Evolutionary conservation across 352 stramenopile genomes (phyloP).

Genomic region (Phytophthora sp.): DNA sequence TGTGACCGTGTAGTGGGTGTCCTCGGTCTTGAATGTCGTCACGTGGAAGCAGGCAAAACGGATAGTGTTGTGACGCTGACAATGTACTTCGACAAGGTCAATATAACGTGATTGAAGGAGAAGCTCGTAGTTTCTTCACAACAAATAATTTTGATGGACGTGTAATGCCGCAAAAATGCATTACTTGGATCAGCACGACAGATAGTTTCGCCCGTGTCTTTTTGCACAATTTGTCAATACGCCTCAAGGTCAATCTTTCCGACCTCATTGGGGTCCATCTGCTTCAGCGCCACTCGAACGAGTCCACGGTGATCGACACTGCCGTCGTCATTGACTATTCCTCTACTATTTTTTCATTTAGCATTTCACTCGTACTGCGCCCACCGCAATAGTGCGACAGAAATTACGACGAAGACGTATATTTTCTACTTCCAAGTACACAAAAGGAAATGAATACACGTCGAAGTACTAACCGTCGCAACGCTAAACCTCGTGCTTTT

Average conservation of each 20-base stretch:
- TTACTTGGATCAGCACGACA: too few species aligned
- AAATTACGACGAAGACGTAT: too few species aligned
- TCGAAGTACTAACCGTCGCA: too few species aligned
- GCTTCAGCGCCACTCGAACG: neutral
- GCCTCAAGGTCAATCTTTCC: slow-evolving; percentile 2
- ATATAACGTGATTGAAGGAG: slow-evolving; percentile 27
- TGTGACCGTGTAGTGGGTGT: slow-evolving; percentile 5
- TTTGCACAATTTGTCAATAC: slow-evolving; percentile 16
- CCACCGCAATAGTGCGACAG: too few species aligned
- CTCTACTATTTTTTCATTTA: neutral
- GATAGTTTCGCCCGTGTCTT: slow-evolving; percentile 5
- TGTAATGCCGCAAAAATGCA: neutral
- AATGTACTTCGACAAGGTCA: too few species aligned
- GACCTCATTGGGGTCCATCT: neutral
- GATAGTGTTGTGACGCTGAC: slow-evolving; percentile 32
- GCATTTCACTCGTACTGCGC: too few species aligned
- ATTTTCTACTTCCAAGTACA: too few species aligned
- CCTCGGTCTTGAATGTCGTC: too few species aligned
- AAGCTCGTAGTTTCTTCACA: slow-evolving; percentile 15
- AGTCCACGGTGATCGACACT: neutral
- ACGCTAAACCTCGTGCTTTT: slow-evolving; percentile 76
- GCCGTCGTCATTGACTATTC: neutral
- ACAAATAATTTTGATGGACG: slow-evolving; percentile 17
- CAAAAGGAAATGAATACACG: too few species aligned
- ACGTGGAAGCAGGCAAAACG: slow-evolving; percentile 32